phyloP scores from a whole-genome alignment of 768 basidiomycete species.

The Boletus insuetus region DNA sequence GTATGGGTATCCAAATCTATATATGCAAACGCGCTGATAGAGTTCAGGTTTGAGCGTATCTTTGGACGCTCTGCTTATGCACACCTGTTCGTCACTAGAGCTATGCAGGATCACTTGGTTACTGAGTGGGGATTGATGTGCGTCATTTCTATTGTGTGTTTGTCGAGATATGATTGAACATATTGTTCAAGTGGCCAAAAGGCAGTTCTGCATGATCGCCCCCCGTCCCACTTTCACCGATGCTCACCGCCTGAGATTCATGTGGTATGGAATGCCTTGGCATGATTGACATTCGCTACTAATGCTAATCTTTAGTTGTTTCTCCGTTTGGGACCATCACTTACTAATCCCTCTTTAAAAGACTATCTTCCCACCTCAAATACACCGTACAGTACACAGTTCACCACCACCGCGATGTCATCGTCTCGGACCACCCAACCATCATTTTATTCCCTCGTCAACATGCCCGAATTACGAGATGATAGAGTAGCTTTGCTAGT shows the following conservation, averaged over 20 bases:
- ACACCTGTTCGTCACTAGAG: constrained; percentile 89
- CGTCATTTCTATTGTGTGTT: constrained; percentile 27
- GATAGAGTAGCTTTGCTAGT: constrained; percentile 86
- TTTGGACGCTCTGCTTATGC: constrained; percentile 84
- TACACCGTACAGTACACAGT: constrained; percentile 56
- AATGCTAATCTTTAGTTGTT: constrained; percentile 42
- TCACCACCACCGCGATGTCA: constrained; percentile 45
- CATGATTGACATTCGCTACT: neutral
- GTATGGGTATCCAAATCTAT: constrained; percentile 39
- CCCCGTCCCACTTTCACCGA: constrained; percentile 79
- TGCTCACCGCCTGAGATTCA: constrained; percentile 71
- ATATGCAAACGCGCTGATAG: constrained; percentile 2
- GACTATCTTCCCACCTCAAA: constrained; percentile 53
- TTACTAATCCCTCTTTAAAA: constrained; percentile 36
- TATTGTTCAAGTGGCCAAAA: constrained; percentile 61
- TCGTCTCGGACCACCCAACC: constrained; percentile 24
- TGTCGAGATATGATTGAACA: constrained; percentile 3
- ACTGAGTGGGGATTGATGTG: constrained; percentile 77
- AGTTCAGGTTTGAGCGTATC: constrained; percentile 70
- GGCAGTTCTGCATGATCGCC: constrained; percentile 83
- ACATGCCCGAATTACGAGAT: constrained; percentile 49
- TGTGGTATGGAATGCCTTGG: constrained; percentile 48
- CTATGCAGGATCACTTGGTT: constrained; percentile 73
- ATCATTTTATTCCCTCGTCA: constrained; percentile 13
- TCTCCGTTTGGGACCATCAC: constrained; percentile 41